Evolutionary conservation across 2,329 filamentous ascomycete species (phyloP).

Genomic region (Aspergillus sojae): DNA sequence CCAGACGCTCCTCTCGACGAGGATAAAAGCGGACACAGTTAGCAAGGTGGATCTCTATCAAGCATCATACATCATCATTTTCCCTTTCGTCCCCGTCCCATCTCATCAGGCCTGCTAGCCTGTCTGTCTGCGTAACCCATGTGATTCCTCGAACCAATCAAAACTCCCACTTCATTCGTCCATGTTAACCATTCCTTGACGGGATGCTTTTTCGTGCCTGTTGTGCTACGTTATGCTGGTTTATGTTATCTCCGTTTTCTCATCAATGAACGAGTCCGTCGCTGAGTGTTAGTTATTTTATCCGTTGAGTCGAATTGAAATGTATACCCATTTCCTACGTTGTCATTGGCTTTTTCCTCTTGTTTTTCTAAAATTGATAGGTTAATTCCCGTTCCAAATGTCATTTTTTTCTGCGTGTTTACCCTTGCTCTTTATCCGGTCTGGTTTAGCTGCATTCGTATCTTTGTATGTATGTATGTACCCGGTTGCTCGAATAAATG

Average conservation of each 20-base stretch:
- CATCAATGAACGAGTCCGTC: background rate
- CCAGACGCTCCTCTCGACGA: constrained; percentile 24
- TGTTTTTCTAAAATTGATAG: background rate
- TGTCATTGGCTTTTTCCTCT: constrained; percentile 60
- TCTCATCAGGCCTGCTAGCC: background rate
- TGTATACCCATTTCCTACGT: constrained; percentile 16
- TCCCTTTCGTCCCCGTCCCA: background rate
- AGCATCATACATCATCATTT: background rate
- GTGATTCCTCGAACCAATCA: background rate
- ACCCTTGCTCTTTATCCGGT: background rate
- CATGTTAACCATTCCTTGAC: constrained; percentile 9
- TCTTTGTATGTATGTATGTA: constrained; percentile 7
- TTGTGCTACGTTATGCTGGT: background rate
- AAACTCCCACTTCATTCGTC: background rate
- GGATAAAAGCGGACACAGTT: constrained; percentile 9
- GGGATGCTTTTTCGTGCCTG: constrained; percentile 8
- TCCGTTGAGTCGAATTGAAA: constrained; percentile 9
- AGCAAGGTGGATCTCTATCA: background rate
- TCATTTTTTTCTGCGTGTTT: background rate
- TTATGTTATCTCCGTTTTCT: background rate
- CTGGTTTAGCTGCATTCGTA: background rate
- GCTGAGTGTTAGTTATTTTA: background rate
- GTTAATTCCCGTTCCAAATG: background rate
- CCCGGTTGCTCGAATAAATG: background rate
- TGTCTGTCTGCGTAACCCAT: background rate